Conservation (phyloP, 192 early-diverging fungal species). For the Tieghemiomyces parasiticus region DNA sequence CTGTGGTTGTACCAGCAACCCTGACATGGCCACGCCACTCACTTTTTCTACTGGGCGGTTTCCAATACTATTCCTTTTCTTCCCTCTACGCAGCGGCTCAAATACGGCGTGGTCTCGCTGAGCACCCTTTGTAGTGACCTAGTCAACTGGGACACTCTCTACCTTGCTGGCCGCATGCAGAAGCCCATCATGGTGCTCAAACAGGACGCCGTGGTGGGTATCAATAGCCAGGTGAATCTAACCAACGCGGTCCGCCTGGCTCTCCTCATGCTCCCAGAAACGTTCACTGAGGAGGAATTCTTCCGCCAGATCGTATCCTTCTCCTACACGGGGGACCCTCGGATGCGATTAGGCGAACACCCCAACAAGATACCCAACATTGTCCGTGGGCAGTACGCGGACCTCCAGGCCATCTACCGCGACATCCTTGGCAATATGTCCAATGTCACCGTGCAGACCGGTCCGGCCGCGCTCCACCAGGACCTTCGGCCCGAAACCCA, state of each 20-base stretch:
- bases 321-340: constrained; percentile 86
- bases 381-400: constrained; percentile 56
- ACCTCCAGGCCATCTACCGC: constrained; percentile 40
- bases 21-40: no score
- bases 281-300: constrained; percentile 69
- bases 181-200: constrained; percentile 55
- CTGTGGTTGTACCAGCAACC: no score
- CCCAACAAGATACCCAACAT: constrained; percentile 93
- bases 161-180: constrained; percentile 92
- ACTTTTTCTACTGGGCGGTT: no score
- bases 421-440: constrained; percentile 31
- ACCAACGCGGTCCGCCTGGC: constrained; percentile 69
- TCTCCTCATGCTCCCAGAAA: constrained; percentile 63
- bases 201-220: constrained; percentile 25
- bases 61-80: constrained; percentile 17
- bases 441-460: constrained; percentile 20
- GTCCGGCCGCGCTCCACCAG: constrained; percentile 27
- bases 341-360: constrained; percentile 88
- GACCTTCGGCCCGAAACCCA: constrained; percentile 42
- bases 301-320: constrained; percentile 68
- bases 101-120: constrained; percentile 95
- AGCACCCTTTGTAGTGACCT: constrained; percentile 75
- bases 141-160: constrained; percentile 88
- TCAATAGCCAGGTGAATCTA: constrained; percentile 58
- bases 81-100: constrained; percentile 46